Conservation (phyloP, 495 filamentous ascomycete genomes). For the Penicillium bialowiezense region DNA sequence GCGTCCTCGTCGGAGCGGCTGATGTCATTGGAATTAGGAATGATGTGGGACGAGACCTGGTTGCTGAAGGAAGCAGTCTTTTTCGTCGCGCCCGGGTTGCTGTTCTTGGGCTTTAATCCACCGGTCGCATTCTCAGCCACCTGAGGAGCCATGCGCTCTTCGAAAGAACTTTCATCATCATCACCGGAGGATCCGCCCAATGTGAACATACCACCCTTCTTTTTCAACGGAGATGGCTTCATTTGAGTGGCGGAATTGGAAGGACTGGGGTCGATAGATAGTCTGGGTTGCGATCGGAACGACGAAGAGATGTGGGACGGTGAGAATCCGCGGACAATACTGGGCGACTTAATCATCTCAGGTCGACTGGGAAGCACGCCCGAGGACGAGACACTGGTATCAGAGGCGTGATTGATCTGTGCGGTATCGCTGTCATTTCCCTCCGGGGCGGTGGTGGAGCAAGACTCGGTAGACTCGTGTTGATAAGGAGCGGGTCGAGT, state of each 20-base stretch:
- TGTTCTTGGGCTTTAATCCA: conserved; percentile 37
- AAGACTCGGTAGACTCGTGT: conserved; percentile 51
- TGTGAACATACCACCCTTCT: conserved; percentile 68
- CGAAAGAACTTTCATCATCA: conserved; percentile 77
- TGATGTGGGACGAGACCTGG: conserved; percentile 64
- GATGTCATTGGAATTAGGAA: conserved; percentile 57
- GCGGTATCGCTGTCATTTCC: conserved; percentile 45
- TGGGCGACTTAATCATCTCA: conserved; percentile 61
- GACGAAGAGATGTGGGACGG: conserved; percentile 73
- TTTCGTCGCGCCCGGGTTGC: conserved; percentile 44
- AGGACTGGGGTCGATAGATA: conserved; percentile 48
- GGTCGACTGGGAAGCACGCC: conserved; percentile 29
- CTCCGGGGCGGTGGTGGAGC: conserved; percentile 51
- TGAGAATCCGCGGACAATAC: conserved; percentile 84
- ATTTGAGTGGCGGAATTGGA: conserved; percentile 41
- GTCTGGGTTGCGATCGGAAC: conserved; percentile 59
- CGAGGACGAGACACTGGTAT: conserved; percentile 51
- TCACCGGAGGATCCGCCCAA: conserved; percentile 75
- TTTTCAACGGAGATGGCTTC: conserved; percentile 46
- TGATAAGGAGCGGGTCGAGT: conserved; percentile 21
- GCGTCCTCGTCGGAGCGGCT: conserved; percentile 67
- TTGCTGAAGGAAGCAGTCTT: conserved; percentile 87
- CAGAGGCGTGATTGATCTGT: conserved; percentile 37
- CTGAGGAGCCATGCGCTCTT: conserved; percentile 56
- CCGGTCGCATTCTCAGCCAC: conserved; percentile 49